A percentile compares a stretch with the other conserved stretches of the same genome.
Evolutionary conservation across 164 flowering plant species (phyloP).

Genomic region (Vitis vinifera): ASM3070453v1 NC_081815.1:2096501-2097000

Average conservation of each 20-base stretch:
- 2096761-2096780: slow-evolving; percentile 88
- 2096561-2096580: no score
- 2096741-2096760: slow-evolving; percentile 81
- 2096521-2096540: no score
- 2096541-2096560: no score
- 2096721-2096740: slow-evolving; percentile 62
- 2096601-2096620: no score
- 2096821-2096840: neutral
- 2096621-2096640: neutral
- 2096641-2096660: neutral
- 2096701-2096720: slow-evolving; percentile 53
- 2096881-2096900: slow-evolving; percentile 80
- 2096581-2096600: no score
- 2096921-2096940: slow-evolving; percentile 81
- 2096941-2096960: slow-evolving; percentile 43
- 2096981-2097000: slow-evolving; percentile 78
- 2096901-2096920: slow-evolving; percentile 79
- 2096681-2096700: slow-evolving; percentile 33
- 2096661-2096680: neutral
- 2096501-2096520: no score
- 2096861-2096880: slow-evolving; percentile 2
- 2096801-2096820: neutral
- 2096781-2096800: slow-evolving; percentile 40
- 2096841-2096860: neutral
- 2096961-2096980: slow-evolving; percentile 27